Evolutionary conservation across 2,329 filamentous ascomycete species (phyloP).

Genomic region (Phialophora macrospora): DNA sequence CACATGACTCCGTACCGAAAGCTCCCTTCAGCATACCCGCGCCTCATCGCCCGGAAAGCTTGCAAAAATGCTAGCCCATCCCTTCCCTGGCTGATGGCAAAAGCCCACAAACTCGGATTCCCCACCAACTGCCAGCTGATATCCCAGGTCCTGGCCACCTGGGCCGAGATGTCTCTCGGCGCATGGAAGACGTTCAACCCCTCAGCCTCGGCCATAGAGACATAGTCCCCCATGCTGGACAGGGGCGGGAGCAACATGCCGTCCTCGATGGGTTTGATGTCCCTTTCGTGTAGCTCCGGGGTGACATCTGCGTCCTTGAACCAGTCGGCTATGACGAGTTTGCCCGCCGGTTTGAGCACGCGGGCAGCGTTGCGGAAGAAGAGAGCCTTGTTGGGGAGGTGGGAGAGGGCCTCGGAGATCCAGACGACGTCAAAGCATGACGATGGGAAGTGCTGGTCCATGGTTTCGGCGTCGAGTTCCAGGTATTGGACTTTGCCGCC

Average conservation of each 20-base stretch:
- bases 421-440: conserved; percentile 62
- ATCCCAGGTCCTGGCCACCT: conserved; percentile 67
- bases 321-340: conserved; percentile 65
- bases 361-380: conserved; percentile 61
- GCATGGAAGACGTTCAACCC: conserved; percentile 54
- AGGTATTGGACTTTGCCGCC: conserved; percentile 58
- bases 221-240: conserved; percentile 60
- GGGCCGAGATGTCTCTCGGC: conserved; percentile 59
- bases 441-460: conserved; percentile 58
- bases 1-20: conserved; percentile 65
- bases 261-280: conserved; percentile 66
- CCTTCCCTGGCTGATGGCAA: conserved; percentile 64
- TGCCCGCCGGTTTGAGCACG: conserved; percentile 55
- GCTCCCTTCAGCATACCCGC: conserved; percentile 63
- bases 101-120: conserved; percentile 65
- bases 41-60: conserved; percentile 65
- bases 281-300: conserved; percentile 51
- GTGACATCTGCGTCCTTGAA: conserved; percentile 60
- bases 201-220: conserved; percentile 55
- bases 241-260: conserved; percentile 66
- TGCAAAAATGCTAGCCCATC: conserved; percentile 66
- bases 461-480: conserved; percentile 66
- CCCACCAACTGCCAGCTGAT: conserved; percentile 67
- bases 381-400: conserved; percentile 63
- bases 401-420: conserved; percentile 67